Base-by-base conservation (phyloP, 2,329 filamentous ascomycete genomes). In the Bipolaris oryzae region DNA sequence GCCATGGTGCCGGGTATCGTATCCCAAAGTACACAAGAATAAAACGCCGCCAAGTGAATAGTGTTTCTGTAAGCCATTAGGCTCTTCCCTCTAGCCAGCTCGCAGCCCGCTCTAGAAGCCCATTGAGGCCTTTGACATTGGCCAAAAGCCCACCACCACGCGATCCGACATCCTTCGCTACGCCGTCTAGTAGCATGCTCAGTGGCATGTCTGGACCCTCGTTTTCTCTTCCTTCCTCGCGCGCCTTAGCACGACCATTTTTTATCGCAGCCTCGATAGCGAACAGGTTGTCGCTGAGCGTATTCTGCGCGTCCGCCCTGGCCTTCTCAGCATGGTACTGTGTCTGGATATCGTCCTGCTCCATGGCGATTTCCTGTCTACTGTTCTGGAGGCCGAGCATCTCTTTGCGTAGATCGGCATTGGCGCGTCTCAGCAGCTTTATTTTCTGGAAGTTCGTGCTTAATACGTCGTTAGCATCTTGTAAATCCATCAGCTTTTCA, bases 381-480 rank as follows among this genome's bases (percentile, higher is more conserved):
- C 80, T 75, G 47, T 75, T 77, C 47, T 82, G 78, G n/a, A 84
- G 60, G 18, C 74, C 74, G 33, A 84, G 73, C 46, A 84, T 76
- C 34, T 80, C 77, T 39, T 74, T 78, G 25, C 82, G 77, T 49
- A 83, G 60, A 33, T 77, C 59, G 72, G 73, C 70, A 78, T 80
- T 65, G 77, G 79, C 59, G 73, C 78, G 68, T 76, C 80, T 59
- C 76, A 77, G 60, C 68, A 65, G 74, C 54, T 78, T 80, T 43
- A 81, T 63, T 53, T 80, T 78, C 47, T 77, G 73, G 23, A 78
- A 76, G 21, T 83, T 75, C 2, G 76, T 71, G 54, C 78, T 80
- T 43, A 82, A 79, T 50, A 80, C 79, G 56, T 84, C 80, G 3
- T 84, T 77, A 20, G 82, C 78, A 60, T 82, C 81, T 56, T 81